Evolutionary conservation across 139 green algal genomes (phyloP).

Genomic region (Penium margaritaceum): DNA sequence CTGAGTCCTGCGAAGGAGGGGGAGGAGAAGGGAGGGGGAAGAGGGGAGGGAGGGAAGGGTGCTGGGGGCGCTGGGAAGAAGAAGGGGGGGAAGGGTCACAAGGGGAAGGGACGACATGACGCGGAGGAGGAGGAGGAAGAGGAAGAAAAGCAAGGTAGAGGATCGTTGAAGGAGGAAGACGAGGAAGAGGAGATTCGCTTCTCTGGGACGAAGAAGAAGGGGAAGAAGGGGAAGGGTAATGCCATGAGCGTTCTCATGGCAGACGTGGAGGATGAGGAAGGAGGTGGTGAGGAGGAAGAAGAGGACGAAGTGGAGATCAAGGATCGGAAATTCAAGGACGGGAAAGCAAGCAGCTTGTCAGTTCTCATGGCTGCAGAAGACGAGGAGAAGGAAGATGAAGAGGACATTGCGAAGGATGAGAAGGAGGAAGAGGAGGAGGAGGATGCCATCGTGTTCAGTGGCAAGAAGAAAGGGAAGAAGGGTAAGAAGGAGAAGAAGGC

Average conservation of each 20-base stretch:
- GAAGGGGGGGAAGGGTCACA: slow-evolving; percentile 54
- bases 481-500: slow-evolving; percentile 19
- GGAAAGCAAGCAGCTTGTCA: background rate
- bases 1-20: background rate
- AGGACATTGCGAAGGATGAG: background rate
- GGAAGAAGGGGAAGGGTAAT: slow-evolving; percentile 53
- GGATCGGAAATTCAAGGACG: slow-evolving; percentile 15
- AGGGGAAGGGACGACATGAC: slow-evolving; percentile 41
- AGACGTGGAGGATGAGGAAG: background rate
- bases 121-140: slow-evolving; percentile 39
- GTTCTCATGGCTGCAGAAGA: slow-evolving; percentile 32
- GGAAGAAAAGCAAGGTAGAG: background rate
- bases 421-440: slow-evolving; percentile 25
- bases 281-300: slow-evolving; percentile 17
- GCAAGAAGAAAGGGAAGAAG: slow-evolving; percentile 41
- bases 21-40: background rate
- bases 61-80: slow-evolving; percentile 45
- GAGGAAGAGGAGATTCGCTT: slow-evolving; percentile 29
- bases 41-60: slow-evolving; percentile 6
- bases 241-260: no score
- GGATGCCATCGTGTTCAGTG: background rate
- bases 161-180: slow-evolving; percentile 6
- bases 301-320: background rate
- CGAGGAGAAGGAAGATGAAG: slow-evolving; percentile 1
- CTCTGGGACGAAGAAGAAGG: slow-evolving; percentile 49